Conservation (phyloP, 805 yeast genomes). For the Jamesozyma rosinii region DNA sequence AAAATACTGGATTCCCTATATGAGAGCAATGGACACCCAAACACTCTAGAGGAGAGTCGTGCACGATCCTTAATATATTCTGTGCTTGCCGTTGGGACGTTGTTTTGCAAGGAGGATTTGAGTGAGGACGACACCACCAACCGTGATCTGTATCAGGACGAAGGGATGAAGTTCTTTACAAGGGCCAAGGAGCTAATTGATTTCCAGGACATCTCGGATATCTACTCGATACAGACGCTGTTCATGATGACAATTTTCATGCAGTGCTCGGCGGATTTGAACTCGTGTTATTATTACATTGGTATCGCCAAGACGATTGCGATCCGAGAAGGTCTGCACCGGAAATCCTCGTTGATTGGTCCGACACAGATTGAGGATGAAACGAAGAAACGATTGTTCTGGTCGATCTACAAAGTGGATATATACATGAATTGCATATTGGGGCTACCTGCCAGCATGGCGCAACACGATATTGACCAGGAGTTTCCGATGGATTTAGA, state of each 20-base stretch:
- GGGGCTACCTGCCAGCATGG: constrained; percentile 72
- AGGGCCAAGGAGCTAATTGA: constrained; percentile 75
- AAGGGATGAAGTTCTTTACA: constrained; percentile 69
- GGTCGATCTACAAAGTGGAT: constrained; percentile 87
- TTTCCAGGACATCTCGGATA: constrained; percentile 50
- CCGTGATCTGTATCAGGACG: constrained; percentile 44
- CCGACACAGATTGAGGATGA: constrained; percentile 72
- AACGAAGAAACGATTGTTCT: constrained; percentile 73
- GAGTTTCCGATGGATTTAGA: constrained; percentile 77
- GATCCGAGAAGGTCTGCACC: constrained; percentile 70
- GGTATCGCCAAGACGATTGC: constrained; percentile 83
- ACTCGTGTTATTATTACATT: constrained; percentile 81
- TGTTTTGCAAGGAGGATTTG: constrained; percentile 51
- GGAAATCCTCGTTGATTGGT: constrained; percentile 52
- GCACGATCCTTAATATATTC: constrained; percentile 75
- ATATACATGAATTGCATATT: constrained; percentile 78
- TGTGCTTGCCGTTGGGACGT: constrained; percentile 81
- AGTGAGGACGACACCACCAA: constrained; percentile 25
- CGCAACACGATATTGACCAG: constrained; percentile 77
- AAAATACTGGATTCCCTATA: constrained; percentile 68
- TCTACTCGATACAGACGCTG: constrained; percentile 72
- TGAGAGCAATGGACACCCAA: constrained; percentile 52
- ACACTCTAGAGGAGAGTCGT: constrained; percentile 58
- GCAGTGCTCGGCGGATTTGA: constrained; percentile 79
- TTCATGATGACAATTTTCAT: constrained; percentile 78